phyloP scores from a whole-genome alignment of 345 rosid genomes.

The Abelmoschus esculentus region DNA sequence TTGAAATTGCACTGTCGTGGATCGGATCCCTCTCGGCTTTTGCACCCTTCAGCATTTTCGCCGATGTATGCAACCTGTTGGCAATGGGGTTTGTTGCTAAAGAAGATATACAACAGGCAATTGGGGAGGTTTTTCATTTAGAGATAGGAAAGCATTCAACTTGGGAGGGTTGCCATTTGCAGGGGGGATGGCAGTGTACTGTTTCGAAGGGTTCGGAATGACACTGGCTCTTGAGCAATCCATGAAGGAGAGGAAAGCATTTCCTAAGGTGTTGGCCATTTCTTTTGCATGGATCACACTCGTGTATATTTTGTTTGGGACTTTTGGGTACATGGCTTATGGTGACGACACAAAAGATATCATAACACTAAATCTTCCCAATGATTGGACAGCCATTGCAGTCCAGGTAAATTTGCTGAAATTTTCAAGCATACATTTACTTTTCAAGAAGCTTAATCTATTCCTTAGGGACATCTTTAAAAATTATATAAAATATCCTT shows the following conservation, averaged over 20 bases:
- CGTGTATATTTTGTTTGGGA: conserved; percentile 62
- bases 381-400: conserved; percentile 63
- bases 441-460: not conserved
- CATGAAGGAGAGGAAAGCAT: conserved; percentile 59
- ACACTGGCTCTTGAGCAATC: conserved; percentile 76
- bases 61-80: conserved; percentile 63
- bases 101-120: conserved; percentile 50
- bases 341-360: conserved; percentile 80
- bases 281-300: conserved; percentile 57
- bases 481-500: not conserved
- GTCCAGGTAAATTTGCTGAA: conserved; percentile 53
- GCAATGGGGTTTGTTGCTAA: conserved; percentile 74
- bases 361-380: conserved; percentile 73
- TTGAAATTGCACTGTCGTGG: conserved; percentile 72
- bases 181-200: conserved; percentile 83
- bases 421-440: not conserved
- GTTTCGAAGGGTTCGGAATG: conserved; percentile 96
- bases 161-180: conserved; percentile 81
- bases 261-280: conserved; percentile 52
- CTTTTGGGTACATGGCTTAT: conserved; percentile 86
- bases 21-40: conserved; percentile 62
- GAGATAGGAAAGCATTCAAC: conserved; percentile 53
- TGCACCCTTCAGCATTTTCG: conserved; percentile 79
- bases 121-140: conserved; percentile 62
- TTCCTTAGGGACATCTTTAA: not conserved